These are phyloP conservation scores for Dictyostelium purpureum DNA, from an alignment of 78 protist genomes.

Conservation along the genomic window DNA sequence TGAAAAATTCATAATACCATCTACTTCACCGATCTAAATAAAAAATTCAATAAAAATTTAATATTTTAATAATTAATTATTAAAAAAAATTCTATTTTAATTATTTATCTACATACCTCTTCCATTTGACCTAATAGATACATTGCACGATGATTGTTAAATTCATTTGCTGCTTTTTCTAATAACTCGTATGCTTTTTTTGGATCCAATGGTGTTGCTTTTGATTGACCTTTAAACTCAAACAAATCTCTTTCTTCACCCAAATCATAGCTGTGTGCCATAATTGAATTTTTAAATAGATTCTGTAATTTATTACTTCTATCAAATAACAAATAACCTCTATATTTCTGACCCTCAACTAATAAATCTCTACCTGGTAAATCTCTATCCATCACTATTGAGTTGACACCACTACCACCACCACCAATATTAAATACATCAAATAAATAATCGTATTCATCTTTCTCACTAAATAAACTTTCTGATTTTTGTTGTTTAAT, in stretches of 20 bases:
- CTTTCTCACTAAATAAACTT: too few species aligned
- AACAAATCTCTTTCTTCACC: background rate
- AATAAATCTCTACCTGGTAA: constrained; percentile 57
- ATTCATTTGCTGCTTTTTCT: background rate
- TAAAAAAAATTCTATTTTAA: background rate
- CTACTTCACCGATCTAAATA: constrained; percentile 52
- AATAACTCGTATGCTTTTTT: background rate
- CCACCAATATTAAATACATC: too few species aligned
- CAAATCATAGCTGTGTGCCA: background rate
- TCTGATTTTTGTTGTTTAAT: too few species aligned
- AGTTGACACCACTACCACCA: too few species aligned
- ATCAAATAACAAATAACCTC: constrained; percentile 41
- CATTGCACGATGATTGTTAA: constrained; percentile 72
- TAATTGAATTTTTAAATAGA: background rate
- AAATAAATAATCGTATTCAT: too few species aligned
- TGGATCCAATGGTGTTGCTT: background rate
- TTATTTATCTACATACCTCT: background rate
- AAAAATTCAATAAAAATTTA: too few species aligned
- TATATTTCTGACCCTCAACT: constrained; percentile 16
- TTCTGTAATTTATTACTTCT: background rate
- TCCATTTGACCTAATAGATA: constrained; percentile 46
- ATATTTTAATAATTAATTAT: background rate
- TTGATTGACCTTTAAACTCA: constrained; percentile 7
- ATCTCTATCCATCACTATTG: constrained; percentile 4
- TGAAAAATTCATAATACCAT: constrained; percentile 24